Evolutionary conservation across 352 stramenopile genomes (phyloP), one percentile per base, ranked within the genome.

Genomic region (Globisporangium apiculatum): DNA sequence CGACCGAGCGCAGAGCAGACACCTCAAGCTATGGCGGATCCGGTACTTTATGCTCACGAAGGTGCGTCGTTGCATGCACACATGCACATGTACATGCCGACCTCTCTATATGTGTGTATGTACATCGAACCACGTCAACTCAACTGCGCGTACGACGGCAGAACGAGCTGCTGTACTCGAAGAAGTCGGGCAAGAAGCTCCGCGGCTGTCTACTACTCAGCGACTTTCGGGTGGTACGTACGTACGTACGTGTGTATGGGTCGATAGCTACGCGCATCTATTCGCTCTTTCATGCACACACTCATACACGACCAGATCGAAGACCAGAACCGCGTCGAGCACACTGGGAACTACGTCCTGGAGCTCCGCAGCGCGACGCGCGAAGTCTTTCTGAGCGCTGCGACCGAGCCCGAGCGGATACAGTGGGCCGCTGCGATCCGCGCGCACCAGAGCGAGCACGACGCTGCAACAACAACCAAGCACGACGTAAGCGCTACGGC

Each of bases 21-120:
- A 94, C 60, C 48, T 94, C 14, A 90, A 91, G 67, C 65, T 92
- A 48, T 94, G 85, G 85, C 89, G 89, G 61, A 79, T 94, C 46
- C 85, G 85, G 43, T 94, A 91, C 66, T 94, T 92, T 59, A 63
- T 91, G 37, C 75, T 94, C 50, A 83, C 85, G 10, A 72, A 77
- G 75, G 84, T 81, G 71, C 61, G 58, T 36, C 48, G 24, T n/a
- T 24, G 24, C 14, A 24, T 31, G 7, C 45, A 48, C 9, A 5
- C 45, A 8, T 24, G 4, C 45, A 49, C 24, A 10, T n/a, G 10
- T 10, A 8, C 15, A 35, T 49, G 5, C 5, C 12, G 4, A 14
- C 5, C 12, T 47, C 7, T 42, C 38, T 47, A 2, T 15, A 47
- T 45, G 7, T 5, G 6, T 24, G 6, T 17, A 58, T 5, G 24